These are phyloP conservation scores for Danielozyma ontarioensis DNA, from an alignment of 805 yeast species.

Conservation along the genomic window DNA sequence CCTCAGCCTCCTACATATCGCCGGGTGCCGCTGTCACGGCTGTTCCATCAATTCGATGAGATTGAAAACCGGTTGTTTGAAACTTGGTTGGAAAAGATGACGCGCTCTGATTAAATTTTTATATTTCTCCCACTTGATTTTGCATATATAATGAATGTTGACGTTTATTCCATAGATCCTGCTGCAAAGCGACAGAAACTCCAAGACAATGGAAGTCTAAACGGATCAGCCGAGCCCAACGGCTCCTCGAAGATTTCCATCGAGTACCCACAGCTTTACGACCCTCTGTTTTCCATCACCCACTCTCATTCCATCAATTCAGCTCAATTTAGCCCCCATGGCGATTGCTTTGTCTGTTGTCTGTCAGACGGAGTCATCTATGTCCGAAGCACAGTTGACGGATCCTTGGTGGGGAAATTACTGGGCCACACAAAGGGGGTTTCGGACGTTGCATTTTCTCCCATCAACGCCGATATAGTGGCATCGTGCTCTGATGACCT, in stretches of 20 bases:
- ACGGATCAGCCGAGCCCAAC: no score
- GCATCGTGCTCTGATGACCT: constrained; percentile 88
- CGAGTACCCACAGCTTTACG: background rate
- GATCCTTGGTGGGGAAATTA: constrained; percentile 13
- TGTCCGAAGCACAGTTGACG: constrained; percentile 11
- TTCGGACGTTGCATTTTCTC: constrained; percentile 74
- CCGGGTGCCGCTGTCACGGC: constrained; percentile 6
- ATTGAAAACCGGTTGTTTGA: constrained; percentile 36
- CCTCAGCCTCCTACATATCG: constrained; percentile 1
- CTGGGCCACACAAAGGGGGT: constrained; percentile 67
- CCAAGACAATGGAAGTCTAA: no score
- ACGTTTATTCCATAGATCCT: no score
- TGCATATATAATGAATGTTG: no score
- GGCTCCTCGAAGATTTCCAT: no score
- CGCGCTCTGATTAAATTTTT: no score
- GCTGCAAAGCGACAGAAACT: no score
- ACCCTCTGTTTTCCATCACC: background rate
- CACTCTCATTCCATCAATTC: constrained; percentile 27
- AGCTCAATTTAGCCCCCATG: constrained; percentile 60
- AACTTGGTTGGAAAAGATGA: constrained; percentile 39
- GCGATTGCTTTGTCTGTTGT: constrained; percentile 49
- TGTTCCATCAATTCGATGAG: constrained; percentile 26
- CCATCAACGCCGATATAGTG: constrained; percentile 56
- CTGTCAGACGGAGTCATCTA: constrained; percentile 25
- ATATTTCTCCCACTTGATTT: no score